Conservation (phyloP, 805 yeast species). For the Allodekkera sacchari region DNA sequence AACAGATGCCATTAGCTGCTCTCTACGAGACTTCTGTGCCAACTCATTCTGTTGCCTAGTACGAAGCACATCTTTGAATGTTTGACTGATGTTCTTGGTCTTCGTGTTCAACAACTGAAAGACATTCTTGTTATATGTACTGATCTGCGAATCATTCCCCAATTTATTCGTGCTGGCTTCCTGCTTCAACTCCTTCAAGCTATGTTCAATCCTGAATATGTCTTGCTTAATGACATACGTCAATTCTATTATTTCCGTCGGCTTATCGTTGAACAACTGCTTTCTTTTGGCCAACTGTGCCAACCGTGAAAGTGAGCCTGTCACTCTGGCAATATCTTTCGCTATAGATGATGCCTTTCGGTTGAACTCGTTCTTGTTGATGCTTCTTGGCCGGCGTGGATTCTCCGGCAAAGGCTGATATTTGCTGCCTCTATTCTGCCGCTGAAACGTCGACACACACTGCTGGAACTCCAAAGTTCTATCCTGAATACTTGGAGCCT, state of each 20-base stretch:
- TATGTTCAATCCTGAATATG: slow-evolving; percentile 70
- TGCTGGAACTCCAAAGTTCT: slow-evolving; percentile 90
- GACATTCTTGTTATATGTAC: slow-evolving; percentile 75
- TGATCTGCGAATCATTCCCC: slow-evolving; percentile 51
- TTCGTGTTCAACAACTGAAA: slow-evolving; percentile 80
- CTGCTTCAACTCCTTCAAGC: slow-evolving; percentile 52
- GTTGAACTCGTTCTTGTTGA: slow-evolving; percentile 53
- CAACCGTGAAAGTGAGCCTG: slow-evolving; percentile 69
- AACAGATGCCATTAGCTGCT: slow-evolving; percentile 62
- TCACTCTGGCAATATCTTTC: slow-evolving; percentile 78
- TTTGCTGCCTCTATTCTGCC: slow-evolving; percentile 29
- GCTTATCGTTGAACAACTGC: slow-evolving; percentile 88
- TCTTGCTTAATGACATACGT: slow-evolving; percentile 85
- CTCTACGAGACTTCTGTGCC: slow-evolving; percentile 72
- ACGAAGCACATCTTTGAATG: slow-evolving; percentile 84
- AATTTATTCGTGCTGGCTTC: slow-evolving; percentile 32
- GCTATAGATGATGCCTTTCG: slow-evolving; percentile 74
- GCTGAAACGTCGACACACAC: slow-evolving; percentile 72
- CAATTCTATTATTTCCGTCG: slow-evolving; percentile 86
- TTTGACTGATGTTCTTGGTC: slow-evolving; percentile 87
- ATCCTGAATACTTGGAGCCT: slow-evolving; percentile 48
- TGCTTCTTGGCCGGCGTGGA: slow-evolving; percentile 10
- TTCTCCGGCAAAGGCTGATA: slow-evolving; percentile 16
- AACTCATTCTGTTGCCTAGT: slow-evolving; percentile 78
- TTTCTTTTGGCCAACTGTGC: slow-evolving; percentile 80